A percentile compares a stretch with the other conserved stretches of the same genome.
Conservation (phyloP, 78 protist species). For the Guillardia theta region DNA sequence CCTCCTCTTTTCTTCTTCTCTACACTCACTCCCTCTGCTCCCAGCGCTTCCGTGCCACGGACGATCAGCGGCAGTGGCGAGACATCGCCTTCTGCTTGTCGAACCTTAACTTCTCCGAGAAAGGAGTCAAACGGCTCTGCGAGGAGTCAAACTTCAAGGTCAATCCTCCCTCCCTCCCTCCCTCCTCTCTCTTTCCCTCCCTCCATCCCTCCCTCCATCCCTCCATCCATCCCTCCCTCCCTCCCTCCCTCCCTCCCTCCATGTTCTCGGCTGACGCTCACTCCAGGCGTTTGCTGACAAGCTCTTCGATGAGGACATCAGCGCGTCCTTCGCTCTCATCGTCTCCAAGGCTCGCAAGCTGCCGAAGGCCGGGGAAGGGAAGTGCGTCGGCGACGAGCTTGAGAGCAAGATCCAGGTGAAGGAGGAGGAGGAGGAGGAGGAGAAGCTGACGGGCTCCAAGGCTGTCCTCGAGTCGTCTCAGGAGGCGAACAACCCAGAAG, state of each 20-base stretch:
- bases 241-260: neutral
- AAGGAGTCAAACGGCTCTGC: neutral
- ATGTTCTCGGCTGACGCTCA: neutral
- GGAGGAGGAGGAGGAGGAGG: too few relatives aligned
- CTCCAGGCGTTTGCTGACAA: neutral
- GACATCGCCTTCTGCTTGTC: constrained; percentile 48
- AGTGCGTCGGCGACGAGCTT: too few relatives aligned
- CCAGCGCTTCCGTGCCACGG: constrained; percentile 64
- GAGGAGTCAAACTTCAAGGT: constrained; percentile 31
- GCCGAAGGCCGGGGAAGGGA: too few relatives aligned
- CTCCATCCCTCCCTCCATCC: neutral
- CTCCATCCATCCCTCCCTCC: neutral
- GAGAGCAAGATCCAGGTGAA: too few relatives aligned
- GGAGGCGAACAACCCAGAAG: too few relatives aligned
- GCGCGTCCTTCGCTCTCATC: neutral
- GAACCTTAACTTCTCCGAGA: neutral
- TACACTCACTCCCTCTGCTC: too few relatives aligned
- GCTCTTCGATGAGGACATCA: neutral
- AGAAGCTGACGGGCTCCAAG: too few relatives aligned
- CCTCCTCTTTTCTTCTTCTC: too few relatives aligned
- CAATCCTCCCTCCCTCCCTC: neutral
- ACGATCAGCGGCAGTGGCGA: constrained; percentile 57
- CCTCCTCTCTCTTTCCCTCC: neutral
- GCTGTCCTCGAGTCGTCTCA: too few relatives aligned
- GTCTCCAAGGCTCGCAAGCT: neutral